Percentiles rank a stretch among this genome's conserved stretches.
Evolutionary conservation across 2,329 filamentous ascomycete genomes (phyloP).

Genomic region (Trichophyton simii): DNA sequence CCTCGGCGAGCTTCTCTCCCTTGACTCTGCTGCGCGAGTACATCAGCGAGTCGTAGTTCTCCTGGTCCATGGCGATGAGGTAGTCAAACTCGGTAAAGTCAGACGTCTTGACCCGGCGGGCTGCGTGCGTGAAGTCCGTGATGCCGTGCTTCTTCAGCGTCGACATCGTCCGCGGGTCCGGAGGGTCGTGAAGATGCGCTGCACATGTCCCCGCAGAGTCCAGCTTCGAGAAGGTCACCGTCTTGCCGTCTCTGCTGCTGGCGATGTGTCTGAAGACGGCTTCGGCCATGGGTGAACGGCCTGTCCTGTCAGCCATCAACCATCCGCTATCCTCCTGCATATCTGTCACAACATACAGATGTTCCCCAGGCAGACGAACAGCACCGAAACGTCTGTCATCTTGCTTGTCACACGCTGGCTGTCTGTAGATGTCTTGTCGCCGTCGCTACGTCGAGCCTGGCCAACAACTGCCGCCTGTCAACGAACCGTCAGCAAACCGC

Average conservation of each 20-base stretch:
- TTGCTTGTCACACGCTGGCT: background rate
- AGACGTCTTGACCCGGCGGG: slow-evolving; percentile 55
- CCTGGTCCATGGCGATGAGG: slow-evolving; percentile 83
- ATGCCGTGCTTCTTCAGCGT: slow-evolving; percentile 66
- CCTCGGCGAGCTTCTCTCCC: slow-evolving; percentile 33
- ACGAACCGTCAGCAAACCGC: too few species aligned
- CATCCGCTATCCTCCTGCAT: background rate
- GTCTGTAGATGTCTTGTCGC: too few species aligned
- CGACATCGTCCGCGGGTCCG: slow-evolving; percentile 72
- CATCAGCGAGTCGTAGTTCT: slow-evolving; percentile 61
- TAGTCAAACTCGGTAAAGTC: slow-evolving; percentile 87
- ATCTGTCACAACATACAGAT: slow-evolving; percentile 51
- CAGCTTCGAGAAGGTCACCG: slow-evolving; percentile 50
- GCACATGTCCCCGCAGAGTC: slow-evolving; percentile 86
- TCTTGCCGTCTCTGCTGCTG: slow-evolving; percentile 37
- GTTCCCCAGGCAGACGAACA: slow-evolving; percentile 95
- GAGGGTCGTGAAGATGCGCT: slow-evolving; percentile 65
- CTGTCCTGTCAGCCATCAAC: slow-evolving; percentile 19
- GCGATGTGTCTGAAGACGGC: slow-evolving; percentile 67
- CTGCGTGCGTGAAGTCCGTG: slow-evolving; percentile 60
- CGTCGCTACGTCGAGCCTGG: too few species aligned
- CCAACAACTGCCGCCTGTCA: too few species aligned
- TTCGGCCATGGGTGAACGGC: slow-evolving; percentile 85
- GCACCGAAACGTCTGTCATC: slow-evolving; percentile 48
- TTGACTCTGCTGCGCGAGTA: slow-evolving; percentile 44